A percentile compares a stretch with the other conserved stretches of the same genome.
phyloP scores from a whole-genome alignment of 2,329 filamentous ascomycete species.

The Aspergillus transmontanensis region DNA sequence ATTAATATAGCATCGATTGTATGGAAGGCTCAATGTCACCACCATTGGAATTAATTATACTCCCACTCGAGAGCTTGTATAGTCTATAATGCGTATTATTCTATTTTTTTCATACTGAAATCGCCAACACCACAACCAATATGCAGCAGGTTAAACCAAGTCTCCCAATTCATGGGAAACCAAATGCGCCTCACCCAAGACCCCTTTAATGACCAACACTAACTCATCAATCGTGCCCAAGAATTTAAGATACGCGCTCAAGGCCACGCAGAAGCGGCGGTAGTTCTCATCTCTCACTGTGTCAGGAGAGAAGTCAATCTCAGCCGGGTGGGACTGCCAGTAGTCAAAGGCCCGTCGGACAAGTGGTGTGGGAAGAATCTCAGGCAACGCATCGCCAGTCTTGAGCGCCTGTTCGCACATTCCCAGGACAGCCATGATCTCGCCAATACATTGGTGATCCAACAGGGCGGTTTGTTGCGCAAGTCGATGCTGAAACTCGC shows the following conservation, averaged over 20 bases:
- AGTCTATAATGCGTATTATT: not conserved
- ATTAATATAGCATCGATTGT: not conserved
- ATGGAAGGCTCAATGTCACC: not conserved
- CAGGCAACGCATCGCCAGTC: constrained; percentile 52
- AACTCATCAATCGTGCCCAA: constrained; percentile 49
- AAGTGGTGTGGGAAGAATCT: constrained; percentile 52
- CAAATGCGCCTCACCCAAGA: constrained; percentile 47
- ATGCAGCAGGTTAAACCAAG: not conserved
- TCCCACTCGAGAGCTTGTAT: not conserved
- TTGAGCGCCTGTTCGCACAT: constrained; percentile 52
- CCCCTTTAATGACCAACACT: constrained; percentile 47
- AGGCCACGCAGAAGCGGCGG: constrained; percentile 50
- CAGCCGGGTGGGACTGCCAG: constrained; percentile 22
- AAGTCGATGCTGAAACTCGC: constrained; percentile 45
- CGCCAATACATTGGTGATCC: constrained; percentile 50
- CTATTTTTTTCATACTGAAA: not conserved
- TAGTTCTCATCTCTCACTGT: constrained; percentile 48
- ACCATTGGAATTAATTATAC: not conserved
- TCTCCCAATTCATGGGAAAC: constrained; percentile 21
- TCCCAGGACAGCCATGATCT: constrained; percentile 54
- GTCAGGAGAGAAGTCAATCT: constrained; percentile 34
- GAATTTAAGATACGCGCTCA: constrained; percentile 50
- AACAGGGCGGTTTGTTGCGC: constrained; percentile 42
- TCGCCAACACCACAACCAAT: too few relatives aligned
- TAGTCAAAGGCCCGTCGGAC: constrained; percentile 39